Conservation (phyloP, 345 rosid genomes). For the Melastoma malabathricum region DNA sequence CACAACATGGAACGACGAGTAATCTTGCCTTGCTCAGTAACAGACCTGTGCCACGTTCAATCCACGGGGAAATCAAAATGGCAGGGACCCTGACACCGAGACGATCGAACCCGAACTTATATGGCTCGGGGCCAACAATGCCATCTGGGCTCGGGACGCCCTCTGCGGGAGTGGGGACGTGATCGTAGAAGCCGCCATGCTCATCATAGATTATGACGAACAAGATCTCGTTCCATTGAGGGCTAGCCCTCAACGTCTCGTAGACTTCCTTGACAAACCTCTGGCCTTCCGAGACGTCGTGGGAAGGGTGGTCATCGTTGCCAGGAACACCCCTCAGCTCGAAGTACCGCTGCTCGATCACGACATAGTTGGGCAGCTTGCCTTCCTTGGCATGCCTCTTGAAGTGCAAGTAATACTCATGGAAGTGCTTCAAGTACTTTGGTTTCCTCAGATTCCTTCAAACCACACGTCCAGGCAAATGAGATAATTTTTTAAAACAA, state of each 20-base stretch:
- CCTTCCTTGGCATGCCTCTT: slow-evolving; percentile 62
- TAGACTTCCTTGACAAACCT: slow-evolving; percentile 67
- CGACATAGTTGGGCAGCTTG: slow-evolving; percentile 75
- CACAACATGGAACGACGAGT: too few relatives aligned
- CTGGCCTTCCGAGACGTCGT: slow-evolving; percentile 69
- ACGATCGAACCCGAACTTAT: slow-evolving; percentile 60
- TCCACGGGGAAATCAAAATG: slow-evolving; percentile 74
- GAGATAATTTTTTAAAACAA: too few relatives aligned
- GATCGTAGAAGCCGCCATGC: slow-evolving; percentile 87
- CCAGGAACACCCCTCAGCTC: slow-evolving; percentile 43
- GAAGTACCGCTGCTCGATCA: slow-evolving; percentile 61
- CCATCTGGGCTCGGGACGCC: slow-evolving; percentile 83
- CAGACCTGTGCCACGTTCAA: slow-evolving; percentile 58
- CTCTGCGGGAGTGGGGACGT: slow-evolving; percentile 60
- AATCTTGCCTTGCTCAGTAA: too few relatives aligned
- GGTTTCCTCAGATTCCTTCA: slow-evolving; percentile 51
- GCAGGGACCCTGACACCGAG: slow-evolving; percentile 75
- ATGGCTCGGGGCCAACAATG: slow-evolving; percentile 46
- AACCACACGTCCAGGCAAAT: too few relatives aligned
- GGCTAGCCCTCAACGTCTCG: slow-evolving; percentile 67
- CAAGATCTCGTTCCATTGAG: slow-evolving; percentile 70
- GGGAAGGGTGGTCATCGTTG: slow-evolving; percentile 79
- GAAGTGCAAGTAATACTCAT: slow-evolving; percentile 45
- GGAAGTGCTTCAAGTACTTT: slow-evolving; percentile 64
- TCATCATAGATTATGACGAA: slow-evolving; percentile 63